Percentiles rank a stretch among this genome's conserved stretches.
phyloP scores from a whole-genome alignment of 208 protist species.

The Naegleria lovaniensis region DNA sequence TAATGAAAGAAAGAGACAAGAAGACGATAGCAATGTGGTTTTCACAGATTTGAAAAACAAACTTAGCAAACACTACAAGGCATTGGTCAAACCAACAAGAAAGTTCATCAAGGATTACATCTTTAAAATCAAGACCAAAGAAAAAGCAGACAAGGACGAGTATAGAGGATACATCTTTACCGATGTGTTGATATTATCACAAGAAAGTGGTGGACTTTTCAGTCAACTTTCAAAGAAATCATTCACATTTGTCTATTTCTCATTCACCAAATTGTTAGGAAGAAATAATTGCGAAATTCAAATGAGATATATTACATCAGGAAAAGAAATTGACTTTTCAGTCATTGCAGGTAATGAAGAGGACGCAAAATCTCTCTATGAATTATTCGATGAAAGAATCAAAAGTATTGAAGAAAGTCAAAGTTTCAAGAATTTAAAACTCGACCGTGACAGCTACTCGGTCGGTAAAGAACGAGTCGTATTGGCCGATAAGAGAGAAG shows the following conservation, averaged over 20 bases:
- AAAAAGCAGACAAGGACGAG: neutral
- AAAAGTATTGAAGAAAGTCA: neutral
- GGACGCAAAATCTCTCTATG: neutral
- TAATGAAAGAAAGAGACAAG: conserved; percentile 13
- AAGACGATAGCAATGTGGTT: neutral
- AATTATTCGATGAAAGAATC: neutral
- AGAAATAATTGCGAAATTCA: neutral
- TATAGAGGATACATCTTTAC: neutral
- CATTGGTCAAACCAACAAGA: conserved; percentile 8
- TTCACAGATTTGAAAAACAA: neutral
- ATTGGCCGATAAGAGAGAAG: neutral
- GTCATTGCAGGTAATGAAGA: neutral
- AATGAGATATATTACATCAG: neutral
- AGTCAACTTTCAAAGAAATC: neutral
- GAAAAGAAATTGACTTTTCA: neutral
- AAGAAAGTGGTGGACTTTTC: neutral
- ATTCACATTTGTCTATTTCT: neutral
- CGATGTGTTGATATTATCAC: neutral
- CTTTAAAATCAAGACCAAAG: neutral
- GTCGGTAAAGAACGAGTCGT: neutral
- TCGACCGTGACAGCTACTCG: no score
- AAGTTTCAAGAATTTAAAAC: neutral
- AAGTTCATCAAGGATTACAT: neutral
- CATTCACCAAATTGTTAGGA: neutral
- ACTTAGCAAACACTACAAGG: neutral